A percentile compares a stretch with the other conserved stretches of the same genome.
Conservation (phyloP, 768 basidiomycete genomes). For the Hydnum rufescens region DNA sequence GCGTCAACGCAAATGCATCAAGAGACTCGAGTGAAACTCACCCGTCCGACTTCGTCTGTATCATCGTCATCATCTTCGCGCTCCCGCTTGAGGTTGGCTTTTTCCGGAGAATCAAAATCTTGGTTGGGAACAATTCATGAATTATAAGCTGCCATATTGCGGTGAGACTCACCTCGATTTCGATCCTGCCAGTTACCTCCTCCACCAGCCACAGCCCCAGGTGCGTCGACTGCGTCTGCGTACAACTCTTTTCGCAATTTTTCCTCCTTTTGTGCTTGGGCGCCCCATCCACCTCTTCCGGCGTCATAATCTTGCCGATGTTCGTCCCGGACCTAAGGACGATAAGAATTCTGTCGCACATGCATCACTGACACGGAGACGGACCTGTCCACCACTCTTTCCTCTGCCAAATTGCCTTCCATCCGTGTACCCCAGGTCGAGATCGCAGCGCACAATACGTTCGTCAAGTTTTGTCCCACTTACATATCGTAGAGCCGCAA, state of each 20-base stretch:
- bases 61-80: constrained; percentile 14
- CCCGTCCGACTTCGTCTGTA: constrained; percentile 11
- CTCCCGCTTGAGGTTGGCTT: constrained; percentile 9
- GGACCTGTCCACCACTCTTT: constrained; percentile 84
- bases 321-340: constrained; percentile 58
- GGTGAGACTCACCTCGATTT: constrained; percentile 4
- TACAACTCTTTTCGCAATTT: constrained; percentile 64
- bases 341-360: constrained; percentile 6
- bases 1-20: not conserved
- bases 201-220: constrained; percentile 63
- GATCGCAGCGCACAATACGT: constrained; percentile 91
- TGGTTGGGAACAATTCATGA: not conserved
- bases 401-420: constrained; percentile 94
- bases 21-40: not conserved
- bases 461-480: constrained; percentile 98
- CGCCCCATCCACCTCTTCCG: constrained; percentile 89
- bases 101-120: not conserved
- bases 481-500: constrained; percentile 82
- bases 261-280: constrained; percentile 40
- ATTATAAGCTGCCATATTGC: not conserved
- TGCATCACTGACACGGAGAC: not conserved
- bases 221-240: constrained; percentile 56
- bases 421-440: constrained; percentile 92
- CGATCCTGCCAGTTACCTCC: constrained; percentile 65
- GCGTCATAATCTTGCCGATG: constrained; percentile 94